phyloP scores from a whole-genome alignment of 2,329 filamentous ascomycete genomes.

The Microdochium nivale region DNA sequence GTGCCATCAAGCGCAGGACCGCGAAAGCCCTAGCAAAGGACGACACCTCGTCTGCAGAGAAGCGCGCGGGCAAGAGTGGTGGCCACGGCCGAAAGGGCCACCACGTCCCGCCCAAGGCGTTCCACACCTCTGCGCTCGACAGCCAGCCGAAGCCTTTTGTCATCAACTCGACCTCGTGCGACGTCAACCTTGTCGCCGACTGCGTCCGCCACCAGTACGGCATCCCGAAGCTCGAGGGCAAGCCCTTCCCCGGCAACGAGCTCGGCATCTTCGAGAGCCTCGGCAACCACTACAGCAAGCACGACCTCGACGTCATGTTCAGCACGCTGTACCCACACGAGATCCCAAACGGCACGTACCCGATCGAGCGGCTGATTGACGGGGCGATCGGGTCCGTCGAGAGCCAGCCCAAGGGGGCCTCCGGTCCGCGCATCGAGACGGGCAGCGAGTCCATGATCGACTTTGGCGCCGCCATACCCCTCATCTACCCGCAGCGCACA shows the following conservation, averaged over 20 bases:
- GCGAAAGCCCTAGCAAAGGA: too few relatives aligned
- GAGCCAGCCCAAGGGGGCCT: neutral
- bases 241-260: conserved; percentile 22
- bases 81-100: neutral
- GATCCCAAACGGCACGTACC: conserved; percentile 29
- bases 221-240: conserved; percentile 20
- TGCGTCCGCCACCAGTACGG: conserved; percentile 20
- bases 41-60: conserved; percentile 8
- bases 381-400: conserved; percentile 21
- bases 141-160: neutral
- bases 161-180: conserved; percentile 12
- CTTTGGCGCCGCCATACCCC: conserved; percentile 35
- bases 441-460: conserved; percentile 37
- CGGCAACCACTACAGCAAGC: conserved; percentile 29
- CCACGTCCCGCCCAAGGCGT: neutral
- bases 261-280: conserved; percentile 32
- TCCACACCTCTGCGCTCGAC: neutral
- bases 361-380: conserved; percentile 24
- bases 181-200: conserved; percentile 11
- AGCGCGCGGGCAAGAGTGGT: conserved; percentile 9
- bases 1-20: conserved; percentile 10
- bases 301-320: conserved; percentile 29
- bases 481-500: conserved; percentile 42
- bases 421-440: conserved; percentile 9
- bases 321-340: conserved; percentile 12